phyloP scores from a whole-genome alignment of 2,329 filamentous ascomycete genomes.

The Passalora sequoiae region DNA sequence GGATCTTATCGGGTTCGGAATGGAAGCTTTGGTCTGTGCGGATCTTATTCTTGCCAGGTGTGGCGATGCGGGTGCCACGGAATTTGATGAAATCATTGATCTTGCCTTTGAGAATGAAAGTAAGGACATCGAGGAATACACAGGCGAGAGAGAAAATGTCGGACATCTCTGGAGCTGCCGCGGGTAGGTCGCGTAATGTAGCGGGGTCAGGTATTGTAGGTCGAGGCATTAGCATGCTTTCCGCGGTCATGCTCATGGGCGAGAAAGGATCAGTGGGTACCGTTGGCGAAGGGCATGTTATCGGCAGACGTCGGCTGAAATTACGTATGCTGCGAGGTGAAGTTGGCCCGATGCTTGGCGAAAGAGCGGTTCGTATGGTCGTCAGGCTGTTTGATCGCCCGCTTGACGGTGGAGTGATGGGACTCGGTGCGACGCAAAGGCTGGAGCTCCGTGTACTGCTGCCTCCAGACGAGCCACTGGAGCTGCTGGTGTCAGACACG shows the following conservation, averaged over 20 bases:
- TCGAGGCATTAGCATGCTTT: slow-evolving; percentile 17
- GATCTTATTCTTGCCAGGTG: slow-evolving; percentile 15
- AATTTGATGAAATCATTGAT: slow-evolving; percentile 61
- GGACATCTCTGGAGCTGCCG: slow-evolving; percentile 40
- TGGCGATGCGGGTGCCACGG: slow-evolving; percentile 55
- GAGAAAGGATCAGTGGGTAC: slow-evolving; percentile 14
- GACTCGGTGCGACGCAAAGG: slow-evolving; percentile 22
- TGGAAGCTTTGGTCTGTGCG: slow-evolving; percentile 64
- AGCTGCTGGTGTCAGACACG: slow-evolving; percentile 22
- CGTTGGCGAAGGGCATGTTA: slow-evolving; percentile 14
- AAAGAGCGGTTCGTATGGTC: slow-evolving; percentile 18
- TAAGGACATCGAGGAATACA: slow-evolving; percentile 66
- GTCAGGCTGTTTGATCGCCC: slow-evolving; percentile 25
- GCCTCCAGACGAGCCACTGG: slow-evolving; percentile 30
- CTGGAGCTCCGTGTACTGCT: slow-evolving; percentile 31
- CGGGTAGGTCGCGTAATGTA: slow-evolving; percentile 39
- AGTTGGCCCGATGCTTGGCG: slow-evolving; percentile 13
- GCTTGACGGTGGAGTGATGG: slow-evolving; percentile 22
- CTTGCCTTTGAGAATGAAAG: slow-evolving; percentile 63
- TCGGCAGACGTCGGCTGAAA: slow-evolving; percentile 22
- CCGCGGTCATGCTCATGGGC: slow-evolving; percentile 9
- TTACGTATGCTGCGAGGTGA: slow-evolving; percentile 25
- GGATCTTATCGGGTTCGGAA: slow-evolving; percentile 62
- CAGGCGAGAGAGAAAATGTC: slow-evolving; percentile 71
- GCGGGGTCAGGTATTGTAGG: slow-evolving; percentile 39